A percentile compares a stretch with the other conserved stretches of the same genome.
These are phyloP conservation scores for Vicia faba DNA, from an alignment of 306 rosid genomes.

Conservation along the genomic window DNA sequence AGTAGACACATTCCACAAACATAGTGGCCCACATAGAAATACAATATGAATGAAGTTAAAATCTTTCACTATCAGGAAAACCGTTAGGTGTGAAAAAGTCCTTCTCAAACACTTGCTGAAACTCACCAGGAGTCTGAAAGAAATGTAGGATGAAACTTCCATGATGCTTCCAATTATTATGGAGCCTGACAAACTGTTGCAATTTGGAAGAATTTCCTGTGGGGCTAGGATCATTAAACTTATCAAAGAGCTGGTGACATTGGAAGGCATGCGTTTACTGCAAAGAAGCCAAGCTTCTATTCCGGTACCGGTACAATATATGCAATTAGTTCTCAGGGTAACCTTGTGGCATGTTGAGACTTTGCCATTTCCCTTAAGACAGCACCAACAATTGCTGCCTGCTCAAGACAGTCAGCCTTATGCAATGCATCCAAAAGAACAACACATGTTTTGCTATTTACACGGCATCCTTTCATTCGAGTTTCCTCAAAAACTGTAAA, in stretches of 20 bases:
- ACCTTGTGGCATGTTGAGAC: conserved; percentile 83
- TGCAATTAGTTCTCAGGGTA: conserved; percentile 47
- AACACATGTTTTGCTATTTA: conserved; percentile 80
- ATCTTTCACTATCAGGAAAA: no score
- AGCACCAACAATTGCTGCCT: conserved; percentile 89
- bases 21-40: no score
- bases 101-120: no score
- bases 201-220: conserved; percentile 36
- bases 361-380: conserved; percentile 84
- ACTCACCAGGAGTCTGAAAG: no score
- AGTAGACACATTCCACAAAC: no score
- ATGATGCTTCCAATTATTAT: neutral
- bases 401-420: conserved; percentile 88
- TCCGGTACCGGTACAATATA: conserved; percentile 4
- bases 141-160: no score
- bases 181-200: conserved; percentile 23
- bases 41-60: no score
- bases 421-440: conserved; percentile 88
- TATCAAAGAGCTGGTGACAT: conserved; percentile 31
- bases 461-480: conserved; percentile 66
- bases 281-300: conserved; percentile 27
- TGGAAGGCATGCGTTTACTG: conserved; percentile 11
- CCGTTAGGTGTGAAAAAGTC: no score
- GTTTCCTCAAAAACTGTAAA: conserved; percentile 87
- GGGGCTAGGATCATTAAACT: conserved; percentile 31